Evolutionary conservation across 2,329 filamentous ascomycete species (phyloP).

Genomic region (Trichophyton schoenleinii): DNA sequence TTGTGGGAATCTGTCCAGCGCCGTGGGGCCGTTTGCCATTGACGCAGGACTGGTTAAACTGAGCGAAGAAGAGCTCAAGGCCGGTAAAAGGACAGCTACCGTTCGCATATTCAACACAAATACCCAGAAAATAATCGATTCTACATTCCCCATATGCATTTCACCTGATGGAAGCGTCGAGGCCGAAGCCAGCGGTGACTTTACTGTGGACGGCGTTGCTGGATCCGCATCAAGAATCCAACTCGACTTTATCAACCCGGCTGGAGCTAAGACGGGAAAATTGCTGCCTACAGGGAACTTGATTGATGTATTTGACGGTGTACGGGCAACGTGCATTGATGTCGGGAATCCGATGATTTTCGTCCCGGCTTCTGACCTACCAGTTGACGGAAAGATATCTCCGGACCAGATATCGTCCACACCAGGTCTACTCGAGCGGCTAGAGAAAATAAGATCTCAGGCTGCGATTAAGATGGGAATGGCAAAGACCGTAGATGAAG

Average conservation of each 20-base stretch:
- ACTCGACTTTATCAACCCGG: slow-evolving; percentile 50
- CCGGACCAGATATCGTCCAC: slow-evolving; percentile 43
- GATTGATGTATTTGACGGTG: slow-evolving; percentile 39
- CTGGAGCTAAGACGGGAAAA: slow-evolving; percentile 51
- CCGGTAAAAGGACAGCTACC: slow-evolving; percentile 21
- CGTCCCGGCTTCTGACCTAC: slow-evolving; percentile 43
- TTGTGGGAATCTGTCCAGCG: slow-evolving; percentile 61
- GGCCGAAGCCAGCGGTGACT: slow-evolving; percentile 41
- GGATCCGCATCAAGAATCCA: slow-evolving; percentile 46
- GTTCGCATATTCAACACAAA: slow-evolving; percentile 60
- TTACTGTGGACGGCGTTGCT: slow-evolving; percentile 52
- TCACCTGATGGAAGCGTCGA: slow-evolving; percentile 27
- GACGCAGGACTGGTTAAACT: slow-evolving; percentile 40
- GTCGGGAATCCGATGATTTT: slow-evolving; percentile 54
- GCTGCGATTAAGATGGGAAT: slow-evolving; percentile 53
- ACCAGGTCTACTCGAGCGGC: slow-evolving; percentile 30
- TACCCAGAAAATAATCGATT: slow-evolving; percentile 51
- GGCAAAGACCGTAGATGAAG: slow-evolving; percentile 31
- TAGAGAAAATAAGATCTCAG: slow-evolving; percentile 46
- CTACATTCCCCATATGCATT: slow-evolving; percentile 40
- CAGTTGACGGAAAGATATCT: slow-evolving; percentile 36
- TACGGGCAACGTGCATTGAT: slow-evolving; percentile 48
- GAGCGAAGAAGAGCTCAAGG: slow-evolving; percentile 10
- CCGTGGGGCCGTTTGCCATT: slow-evolving; percentile 54
- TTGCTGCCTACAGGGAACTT: slow-evolving; percentile 48